Evolutionary conservation across 2,329 filamentous ascomycete genomes (phyloP).

Genomic region (Pezizomycotina sp.): DNA sequence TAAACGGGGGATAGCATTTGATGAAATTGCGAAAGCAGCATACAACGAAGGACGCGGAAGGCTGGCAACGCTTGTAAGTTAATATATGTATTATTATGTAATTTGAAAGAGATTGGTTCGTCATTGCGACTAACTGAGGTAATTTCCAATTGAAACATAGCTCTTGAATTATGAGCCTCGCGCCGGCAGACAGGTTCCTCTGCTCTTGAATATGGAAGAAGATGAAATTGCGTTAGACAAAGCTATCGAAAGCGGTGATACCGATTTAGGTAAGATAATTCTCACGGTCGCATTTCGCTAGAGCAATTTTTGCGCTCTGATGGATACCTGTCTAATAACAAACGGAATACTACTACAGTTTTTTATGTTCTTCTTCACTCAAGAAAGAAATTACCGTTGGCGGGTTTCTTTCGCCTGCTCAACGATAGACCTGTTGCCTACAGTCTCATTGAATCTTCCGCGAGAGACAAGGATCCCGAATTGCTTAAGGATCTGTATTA

Average conservation of each 20-base stretch:
- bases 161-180: conserved; percentile 85
- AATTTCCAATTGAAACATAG: conserved; percentile 31
- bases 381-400: conserved; percentile 76
- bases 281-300: neutral
- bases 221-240: conserved; percentile 91
- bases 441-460: conserved; percentile 73
- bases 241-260: conserved; percentile 87
- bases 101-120: neutral
- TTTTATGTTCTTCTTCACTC: conserved; percentile 74
- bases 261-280: conserved; percentile 44
- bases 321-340: too few species aligned
- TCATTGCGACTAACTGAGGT: neutral
- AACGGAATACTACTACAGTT: conserved; percentile 32
- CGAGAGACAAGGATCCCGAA: conserved; percentile 59
- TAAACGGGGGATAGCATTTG: conserved; percentile 87
- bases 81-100: neutral
- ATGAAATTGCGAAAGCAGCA: conserved; percentile 78
- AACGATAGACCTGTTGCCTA: conserved; percentile 72
- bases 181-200: conserved; percentile 86
- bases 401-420: conserved; percentile 82
- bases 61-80: conserved; percentile 48
- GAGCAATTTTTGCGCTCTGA: too few species aligned
- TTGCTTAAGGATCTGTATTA: conserved; percentile 93
- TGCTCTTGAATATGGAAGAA: conserved; percentile 87
- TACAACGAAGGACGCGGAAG: conserved; percentile 82